phyloP scores from a whole-genome alignment of 2,329 filamentous ascomycete genomes.

The Volutella citrinella region DNA sequence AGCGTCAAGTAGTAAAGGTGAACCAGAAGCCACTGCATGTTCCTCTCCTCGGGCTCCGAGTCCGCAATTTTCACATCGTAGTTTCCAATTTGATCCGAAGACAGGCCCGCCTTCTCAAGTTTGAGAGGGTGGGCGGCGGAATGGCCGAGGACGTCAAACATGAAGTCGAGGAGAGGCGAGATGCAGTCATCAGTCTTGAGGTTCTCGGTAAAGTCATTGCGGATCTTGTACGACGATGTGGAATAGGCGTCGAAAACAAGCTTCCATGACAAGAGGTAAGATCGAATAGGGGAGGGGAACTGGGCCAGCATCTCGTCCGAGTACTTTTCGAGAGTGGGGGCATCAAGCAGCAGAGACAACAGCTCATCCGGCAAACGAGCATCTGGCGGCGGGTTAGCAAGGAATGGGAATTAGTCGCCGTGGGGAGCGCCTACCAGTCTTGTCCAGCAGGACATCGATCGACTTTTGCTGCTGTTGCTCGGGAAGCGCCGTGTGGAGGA shows the following conservation, averaged over 20 bases:
- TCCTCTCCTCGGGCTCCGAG: constrained; percentile 63
- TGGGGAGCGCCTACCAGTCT: constrained; percentile 53
- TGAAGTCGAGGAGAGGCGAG: constrained; percentile 68
- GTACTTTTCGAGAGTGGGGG: constrained; percentile 68
- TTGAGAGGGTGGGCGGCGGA: constrained; percentile 70
- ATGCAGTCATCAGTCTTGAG: constrained; percentile 73
- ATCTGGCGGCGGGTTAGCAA: constrained; percentile 33
- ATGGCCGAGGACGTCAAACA: constrained; percentile 82
- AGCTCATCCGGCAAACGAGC: constrained; percentile 80
- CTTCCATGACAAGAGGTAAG: constrained; percentile 86
- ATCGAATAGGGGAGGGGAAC: constrained; percentile 68
- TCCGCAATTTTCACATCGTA: constrained; percentile 53
- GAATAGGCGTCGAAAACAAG: constrained; percentile 84
- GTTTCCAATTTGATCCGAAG: constrained; percentile 49
- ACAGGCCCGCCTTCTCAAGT: constrained; percentile 65
- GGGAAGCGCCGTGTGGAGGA: constrained; percentile 80
- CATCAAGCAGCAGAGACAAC: constrained; percentile 76
- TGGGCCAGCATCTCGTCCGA: constrained; percentile 62
- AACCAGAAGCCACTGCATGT: constrained; percentile 78
- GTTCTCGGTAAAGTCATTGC: constrained; percentile 74
- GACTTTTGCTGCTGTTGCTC: constrained; percentile 77
- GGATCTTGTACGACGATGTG: constrained; percentile 76
- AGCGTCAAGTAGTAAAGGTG: constrained; percentile 84
- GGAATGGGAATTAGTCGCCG: too few species aligned
- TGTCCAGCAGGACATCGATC: constrained; percentile 70